A percentile compares a stretch with the other conserved stretches of the same genome.
Evolutionary conservation across 345 rosid genomes (phyloP).

Genomic region (Salix purpurea): DNA sequence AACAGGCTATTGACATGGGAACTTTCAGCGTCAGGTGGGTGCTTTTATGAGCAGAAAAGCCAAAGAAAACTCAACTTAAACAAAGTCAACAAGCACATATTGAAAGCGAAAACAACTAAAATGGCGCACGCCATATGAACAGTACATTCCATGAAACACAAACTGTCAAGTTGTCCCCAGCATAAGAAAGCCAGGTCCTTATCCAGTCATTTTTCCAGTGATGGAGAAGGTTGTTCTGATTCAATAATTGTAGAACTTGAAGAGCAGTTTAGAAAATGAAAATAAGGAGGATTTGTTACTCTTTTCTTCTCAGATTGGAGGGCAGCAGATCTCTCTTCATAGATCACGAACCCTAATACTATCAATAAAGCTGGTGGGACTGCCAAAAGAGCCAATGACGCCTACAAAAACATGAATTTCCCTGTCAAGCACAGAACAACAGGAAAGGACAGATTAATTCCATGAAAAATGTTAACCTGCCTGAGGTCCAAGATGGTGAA

Average conservation of each 20-base stretch:
- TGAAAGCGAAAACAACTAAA: not conserved
- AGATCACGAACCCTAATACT: conserved; percentile 57
- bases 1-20: no score
- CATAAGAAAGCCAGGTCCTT: not conserved
- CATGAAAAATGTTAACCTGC: conserved; percentile 17
- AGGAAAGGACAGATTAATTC: not conserved
- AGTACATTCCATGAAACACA: not conserved
- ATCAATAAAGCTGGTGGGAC: conserved; percentile 48
- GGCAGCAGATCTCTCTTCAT: conserved; percentile 42
- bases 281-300: conserved; percentile 26
- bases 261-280: not conserved
- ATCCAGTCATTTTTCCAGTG: not conserved
- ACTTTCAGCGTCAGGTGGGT: no score
- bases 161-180: not conserved
- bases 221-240: not conserved
- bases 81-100: not conserved
- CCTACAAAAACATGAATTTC: conserved; percentile 32
- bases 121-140: not conserved
- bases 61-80: not conserved
- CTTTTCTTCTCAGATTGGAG: conserved; percentile 40
- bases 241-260: not conserved
- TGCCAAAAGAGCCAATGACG: conserved; percentile 60
- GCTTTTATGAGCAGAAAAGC: no score
- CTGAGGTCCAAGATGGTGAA: conserved; percentile 73
- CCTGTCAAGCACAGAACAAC: not conserved